Conservation (phyloP, 2,329 filamentous ascomycete species). For the Metarhizium anisopliae region DNA sequence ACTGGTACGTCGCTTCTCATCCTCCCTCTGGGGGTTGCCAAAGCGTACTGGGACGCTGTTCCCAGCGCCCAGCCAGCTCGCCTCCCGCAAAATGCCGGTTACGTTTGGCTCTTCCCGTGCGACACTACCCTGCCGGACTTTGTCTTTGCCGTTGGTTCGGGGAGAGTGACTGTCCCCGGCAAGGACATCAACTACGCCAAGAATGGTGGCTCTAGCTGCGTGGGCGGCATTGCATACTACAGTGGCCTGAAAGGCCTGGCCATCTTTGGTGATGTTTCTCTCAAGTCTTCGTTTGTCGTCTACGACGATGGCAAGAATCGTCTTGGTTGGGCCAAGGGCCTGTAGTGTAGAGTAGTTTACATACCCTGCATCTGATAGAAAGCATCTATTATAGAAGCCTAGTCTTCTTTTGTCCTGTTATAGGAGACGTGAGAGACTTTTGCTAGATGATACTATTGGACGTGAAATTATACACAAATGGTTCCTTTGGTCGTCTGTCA, state of each 20-base stretch:
- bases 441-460: too few species aligned
- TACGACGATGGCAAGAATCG: constrained; percentile 46
- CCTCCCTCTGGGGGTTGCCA: constrained; percentile 41
- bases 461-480: too few species aligned
- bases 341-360: not conserved
- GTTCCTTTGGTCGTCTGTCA: too few species aligned
- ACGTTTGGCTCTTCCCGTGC: constrained; percentile 32
- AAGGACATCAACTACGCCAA: constrained; percentile 35
- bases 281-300: constrained; percentile 49
- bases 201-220: constrained; percentile 41
- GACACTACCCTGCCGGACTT: constrained; percentile 35
- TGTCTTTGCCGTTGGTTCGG: constrained; percentile 45
- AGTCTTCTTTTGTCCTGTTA: too few species aligned
- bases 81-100: constrained; percentile 17
- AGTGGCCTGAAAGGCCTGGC: constrained; percentile 39
- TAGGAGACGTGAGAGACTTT: too few species aligned
- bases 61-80: constrained; percentile 23
- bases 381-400: too few species aligned
- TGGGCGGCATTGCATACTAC: constrained; percentile 50
- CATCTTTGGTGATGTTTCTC: constrained; percentile 55
- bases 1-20: constrained; percentile 56
- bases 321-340: constrained; percentile 24
- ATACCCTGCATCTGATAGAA: too few species aligned
- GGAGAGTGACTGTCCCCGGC: constrained; percentile 46
- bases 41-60: constrained; percentile 37